Evolutionary conservation across 345 rosid genomes (phyloP), one percentile per base, ranked within the genome.

Genomic region (Camelina hispida): DNA sequence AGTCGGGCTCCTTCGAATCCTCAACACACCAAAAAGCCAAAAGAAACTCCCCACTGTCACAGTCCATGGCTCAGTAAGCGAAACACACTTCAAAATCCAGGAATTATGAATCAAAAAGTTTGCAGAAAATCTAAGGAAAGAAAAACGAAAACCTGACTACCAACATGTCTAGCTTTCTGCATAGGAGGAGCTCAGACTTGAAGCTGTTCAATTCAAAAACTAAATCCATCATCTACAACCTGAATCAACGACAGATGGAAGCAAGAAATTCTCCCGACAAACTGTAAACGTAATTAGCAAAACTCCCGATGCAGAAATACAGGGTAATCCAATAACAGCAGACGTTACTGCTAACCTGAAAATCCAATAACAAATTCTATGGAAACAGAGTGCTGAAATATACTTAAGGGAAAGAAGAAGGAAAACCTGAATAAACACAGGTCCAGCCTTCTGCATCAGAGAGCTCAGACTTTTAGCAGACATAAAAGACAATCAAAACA

Each of bases 101-200:
- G 0, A 5, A 22, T n/a, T 12, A n/a, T 6, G 40, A 56, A 42
- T 16, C 35, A 42, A 62, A 62, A 35, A 62, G 20, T 14, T 44
- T 44, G 48, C 17, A 5, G 17, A 44, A 44, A 3, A 44, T 44
- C 17, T 2, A 44, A 15, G 3, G 20, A 46, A 47, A 65, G 56
- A 17, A 35, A 25, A 48, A 32, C 17, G 9, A 59, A 37, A 59
- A 17, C 46, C 25, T 59, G 44, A 17, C 10, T 34, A 17, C 17
- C 44, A 40, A 35, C 46, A 17, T 59, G 46, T n/a, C 44, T 57
- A n/a, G 22, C 2, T 17, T 62, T 62, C 52, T 64, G 54, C 55
- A 12, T 28, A 34, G 28, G 15, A 46, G 25, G 28, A 6, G 4
- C 43, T 61, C 11, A 11, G 13, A 51, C 59, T 34, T 9, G 14